Evolutionary conservation across 139 green algal species (phyloP), one percentile per base, ranked within the genome.

Genomic region (Chlamydomonas applanata): DNA sequence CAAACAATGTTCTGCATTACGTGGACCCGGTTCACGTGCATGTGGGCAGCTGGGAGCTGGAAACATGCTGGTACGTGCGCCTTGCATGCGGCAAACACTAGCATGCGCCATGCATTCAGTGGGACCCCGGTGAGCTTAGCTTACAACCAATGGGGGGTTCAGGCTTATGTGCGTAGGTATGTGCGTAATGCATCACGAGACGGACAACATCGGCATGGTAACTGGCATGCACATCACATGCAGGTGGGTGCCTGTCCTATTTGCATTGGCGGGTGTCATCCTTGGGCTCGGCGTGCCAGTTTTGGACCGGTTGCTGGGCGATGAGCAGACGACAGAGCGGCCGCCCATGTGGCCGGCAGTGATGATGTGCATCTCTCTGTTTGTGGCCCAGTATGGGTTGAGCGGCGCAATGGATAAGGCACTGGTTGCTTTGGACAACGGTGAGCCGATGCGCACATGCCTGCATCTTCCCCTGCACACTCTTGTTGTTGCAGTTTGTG

Each of bases 171-270:
- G n/a, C n/a, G n/a, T n/a, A n/a, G n/a, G n/a, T n/a, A n/a, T n/a
- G n/a, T n/a, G n/a, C n/a, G n/a, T n/a, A n/a, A n/a, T n/a, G n/a
- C n/a, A n/a, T n/a, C n/a, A n/a, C n/a, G n/a, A n/a, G n/a, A n/a
- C n/a, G n/a, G n/a, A n/a, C n/a, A n/a, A n/a, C n/a, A n/a, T n/a
- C n/a, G n/a, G n/a, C n/a, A n/a, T n/a, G n/a, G n/a, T n/a, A n/a
- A n/a, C 40, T 53, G 34, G 64, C n/a, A 27, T 4, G 4, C 19
- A n/a, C 25, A 29, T 56, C 4, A 4, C 33, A 4, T 7, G 76
- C 69, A 78, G 75, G 83, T 88, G 83, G 83, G 78, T 88, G 11
- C 75, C 79, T 1, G 54, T 85, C 40, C 69, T 88, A 7, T 88
- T 88, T 64, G 83, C 78, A n/a, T 59, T 79, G 1, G 79, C 83